Percentiles rank a stretch among this genome's conserved stretches.
Conservation (phyloP, 176 grass and related monocot genomes). For the Musa acuminata region DNA sequence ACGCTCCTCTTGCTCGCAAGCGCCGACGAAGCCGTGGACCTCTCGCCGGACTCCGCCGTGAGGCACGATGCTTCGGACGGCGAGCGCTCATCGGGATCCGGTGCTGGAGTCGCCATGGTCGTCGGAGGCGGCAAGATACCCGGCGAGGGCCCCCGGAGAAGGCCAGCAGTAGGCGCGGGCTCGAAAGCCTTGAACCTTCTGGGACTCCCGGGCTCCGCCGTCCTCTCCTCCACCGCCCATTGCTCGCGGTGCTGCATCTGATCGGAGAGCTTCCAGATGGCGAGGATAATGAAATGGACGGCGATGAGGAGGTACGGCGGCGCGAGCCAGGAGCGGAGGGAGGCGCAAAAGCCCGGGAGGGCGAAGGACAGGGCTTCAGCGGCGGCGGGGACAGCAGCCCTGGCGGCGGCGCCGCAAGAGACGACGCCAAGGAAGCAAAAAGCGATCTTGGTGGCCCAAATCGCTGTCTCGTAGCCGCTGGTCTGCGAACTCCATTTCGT, state of each 20-base stretch:
- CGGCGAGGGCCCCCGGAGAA: not conserved
- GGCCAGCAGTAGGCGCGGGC: not conserved
- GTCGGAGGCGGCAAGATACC: not conserved
- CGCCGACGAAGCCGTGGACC: slow-evolving; percentile 13
- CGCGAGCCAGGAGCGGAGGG: slow-evolving; percentile 33
- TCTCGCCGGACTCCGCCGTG: not conserved
- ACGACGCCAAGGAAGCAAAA: slow-evolving; percentile 14
- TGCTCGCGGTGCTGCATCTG: slow-evolving; percentile 26
- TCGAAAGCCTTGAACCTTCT: not conserved
- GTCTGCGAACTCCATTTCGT: not conserved
- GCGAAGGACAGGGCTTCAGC: slow-evolving; percentile 22
- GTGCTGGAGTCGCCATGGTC: not conserved
- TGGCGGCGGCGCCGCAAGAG: not conserved
- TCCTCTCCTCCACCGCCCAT: slow-evolving; percentile 14
- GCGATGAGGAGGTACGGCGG: slow-evolving; percentile 82
- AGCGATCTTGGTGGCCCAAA: not conserved
- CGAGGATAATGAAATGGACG: slow-evolving; percentile 86
- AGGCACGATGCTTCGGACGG: slow-evolving; percentile 3
- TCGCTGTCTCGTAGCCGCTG: not conserved
- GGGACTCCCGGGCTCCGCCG: not conserved
- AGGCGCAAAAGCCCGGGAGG: slow-evolving; percentile 31
- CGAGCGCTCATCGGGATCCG: slow-evolving; percentile 24
- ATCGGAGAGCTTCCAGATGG: slow-evolving; percentile 96
- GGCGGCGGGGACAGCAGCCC: slow-evolving; percentile 35
- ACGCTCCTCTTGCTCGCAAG: slow-evolving; percentile 11